A percentile compares a stretch with the other conserved stretches of the same genome.
Conservation (phyloP, 2,329 filamentous ascomycete genomes). For the Stemphylium vesicarium region DNA sequence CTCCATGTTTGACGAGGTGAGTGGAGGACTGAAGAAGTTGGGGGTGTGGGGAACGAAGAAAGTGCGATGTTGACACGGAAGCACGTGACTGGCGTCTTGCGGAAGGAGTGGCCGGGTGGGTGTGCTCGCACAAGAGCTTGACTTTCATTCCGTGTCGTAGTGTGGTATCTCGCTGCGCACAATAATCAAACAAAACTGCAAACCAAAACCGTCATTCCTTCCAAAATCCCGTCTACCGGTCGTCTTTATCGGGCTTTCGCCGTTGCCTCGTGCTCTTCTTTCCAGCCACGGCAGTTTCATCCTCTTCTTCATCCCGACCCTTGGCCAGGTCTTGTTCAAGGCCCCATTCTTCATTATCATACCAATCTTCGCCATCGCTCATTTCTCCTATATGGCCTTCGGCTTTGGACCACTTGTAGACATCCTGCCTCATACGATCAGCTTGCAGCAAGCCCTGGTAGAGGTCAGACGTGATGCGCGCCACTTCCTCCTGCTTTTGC, state of each 20-base stretch:
- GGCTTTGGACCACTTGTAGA: slow-evolving; percentile 77
- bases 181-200: slow-evolving; percentile 7
- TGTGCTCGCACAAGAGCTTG: not conserved
- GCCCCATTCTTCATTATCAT: slow-evolving; percentile 81
- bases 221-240: slow-evolving; percentile 28
- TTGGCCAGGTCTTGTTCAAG: slow-evolving; percentile 78
- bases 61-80: slow-evolving; percentile 7
- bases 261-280: slow-evolving; percentile 57
- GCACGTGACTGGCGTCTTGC: slow-evolving; percentile 12
- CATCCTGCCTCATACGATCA: slow-evolving; percentile 72
- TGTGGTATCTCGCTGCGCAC: slow-evolving; percentile 33
- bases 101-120: slow-evolving; percentile 22
- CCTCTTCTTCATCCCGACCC: slow-evolving; percentile 81
- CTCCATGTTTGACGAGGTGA: slow-evolving; percentile 65
- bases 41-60: slow-evolving; percentile 1
- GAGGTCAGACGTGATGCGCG: slow-evolving; percentile 71
- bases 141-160: slow-evolving; percentile 15
- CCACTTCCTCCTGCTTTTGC: slow-evolving; percentile 85
- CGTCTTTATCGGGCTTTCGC: slow-evolving; percentile 46
- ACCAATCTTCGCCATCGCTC: slow-evolving; percentile 90
- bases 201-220: not conserved
- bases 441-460: slow-evolving; percentile 75
- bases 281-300: slow-evolving; percentile 60
- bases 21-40: not conserved
- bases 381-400: slow-evolving; percentile 79